Evolutionary conservation across 148 eudicot genomes (phyloP).

Genomic region (Nepenthes mirabilis): DNA sequence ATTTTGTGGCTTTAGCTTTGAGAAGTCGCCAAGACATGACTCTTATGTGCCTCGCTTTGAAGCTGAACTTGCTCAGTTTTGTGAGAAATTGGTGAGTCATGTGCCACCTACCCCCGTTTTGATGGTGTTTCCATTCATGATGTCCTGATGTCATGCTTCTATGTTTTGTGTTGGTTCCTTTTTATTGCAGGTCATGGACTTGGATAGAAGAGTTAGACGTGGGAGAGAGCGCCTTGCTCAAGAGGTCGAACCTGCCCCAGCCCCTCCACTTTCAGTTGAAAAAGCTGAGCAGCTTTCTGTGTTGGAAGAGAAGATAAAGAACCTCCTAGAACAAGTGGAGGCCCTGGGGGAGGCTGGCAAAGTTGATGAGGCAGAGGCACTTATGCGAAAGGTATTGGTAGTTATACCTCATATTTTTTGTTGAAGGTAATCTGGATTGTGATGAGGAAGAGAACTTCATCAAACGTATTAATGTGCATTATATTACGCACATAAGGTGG

Average conservation of each 20-base stretch:
- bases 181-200: conserved; percentile 58
- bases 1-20: conserved; percentile 50
- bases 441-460: background rate
- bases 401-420: background rate
- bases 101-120: background rate
- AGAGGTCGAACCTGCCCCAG: conserved; percentile 73
- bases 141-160: background rate
- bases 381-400: conserved; percentile 78
- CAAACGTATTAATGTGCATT: too few species aligned
- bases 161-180: conserved; percentile 3
- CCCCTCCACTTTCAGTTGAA: conserved; percentile 85
- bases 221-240: conserved; percentile 93
- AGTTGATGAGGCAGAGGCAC: conserved; percentile 99
- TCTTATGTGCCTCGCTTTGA: conserved; percentile 80
- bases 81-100: conserved; percentile 80
- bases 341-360: conserved; percentile 93
- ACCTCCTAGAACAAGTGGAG: conserved; percentile 83
- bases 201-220: conserved; percentile 85
- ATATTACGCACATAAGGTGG: too few species aligned
- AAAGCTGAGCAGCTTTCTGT: conserved; percentile 89
- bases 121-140: background rate
- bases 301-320: conserved; percentile 83
- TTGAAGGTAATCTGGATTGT: background rate
- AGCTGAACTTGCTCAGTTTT: conserved; percentile 82
- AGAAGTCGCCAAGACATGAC: conserved; percentile 82